phyloP scores from a whole-genome alignment of 805 yeast species.

The Lachancea fermentati region DNA sequence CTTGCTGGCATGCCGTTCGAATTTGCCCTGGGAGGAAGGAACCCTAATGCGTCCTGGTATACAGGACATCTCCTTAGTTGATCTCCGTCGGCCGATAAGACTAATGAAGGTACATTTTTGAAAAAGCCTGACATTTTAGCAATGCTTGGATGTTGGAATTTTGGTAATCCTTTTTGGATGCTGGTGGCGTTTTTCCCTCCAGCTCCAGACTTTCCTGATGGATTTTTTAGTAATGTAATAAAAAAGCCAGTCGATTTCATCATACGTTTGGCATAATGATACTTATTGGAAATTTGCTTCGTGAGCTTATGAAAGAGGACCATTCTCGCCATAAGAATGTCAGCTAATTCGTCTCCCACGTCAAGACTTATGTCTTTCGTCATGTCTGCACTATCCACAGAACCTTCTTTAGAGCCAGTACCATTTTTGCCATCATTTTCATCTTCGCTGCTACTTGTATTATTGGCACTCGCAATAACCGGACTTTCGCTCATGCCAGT shows the following conservation, averaged over 20 bases:
- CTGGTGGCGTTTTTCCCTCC: constrained; percentile 3
- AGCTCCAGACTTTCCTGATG: constrained; percentile 15
- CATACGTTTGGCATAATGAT: constrained; percentile 65
- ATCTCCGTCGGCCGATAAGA: constrained; percentile 29
- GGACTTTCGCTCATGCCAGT: constrained; percentile 31
- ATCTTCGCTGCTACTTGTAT: constrained; percentile 22
- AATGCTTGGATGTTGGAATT: constrained; percentile 22
- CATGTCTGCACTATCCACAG: constrained; percentile 25
- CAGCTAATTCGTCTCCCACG: constrained; percentile 35
- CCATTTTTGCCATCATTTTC: constrained; percentile 17
- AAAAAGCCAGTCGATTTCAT: constrained; percentile 49
- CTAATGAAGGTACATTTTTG: constrained; percentile 30
- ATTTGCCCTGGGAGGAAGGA: constrained; percentile 15
- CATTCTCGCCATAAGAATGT: constrained; percentile 37
- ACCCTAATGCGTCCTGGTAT: constrained; percentile 34
- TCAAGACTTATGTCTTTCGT: constrained; percentile 33
- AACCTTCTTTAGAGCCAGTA: constrained; percentile 17
- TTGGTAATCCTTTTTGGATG: constrained; percentile 5
- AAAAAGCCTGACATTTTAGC: constrained; percentile 26
- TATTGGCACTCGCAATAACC: constrained; percentile 14
- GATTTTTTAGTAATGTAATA: constrained; percentile 35
- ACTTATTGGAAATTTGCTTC: constrained; percentile 47
- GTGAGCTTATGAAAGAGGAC: constrained; percentile 37
- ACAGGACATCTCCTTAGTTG: constrained; percentile 34
- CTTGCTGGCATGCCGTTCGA: constrained; percentile 3